Evolutionary conservation across 495 filamentous ascomycete species (phyloP).

Genomic region (Melanomma pulvis-pyrius): DNA sequence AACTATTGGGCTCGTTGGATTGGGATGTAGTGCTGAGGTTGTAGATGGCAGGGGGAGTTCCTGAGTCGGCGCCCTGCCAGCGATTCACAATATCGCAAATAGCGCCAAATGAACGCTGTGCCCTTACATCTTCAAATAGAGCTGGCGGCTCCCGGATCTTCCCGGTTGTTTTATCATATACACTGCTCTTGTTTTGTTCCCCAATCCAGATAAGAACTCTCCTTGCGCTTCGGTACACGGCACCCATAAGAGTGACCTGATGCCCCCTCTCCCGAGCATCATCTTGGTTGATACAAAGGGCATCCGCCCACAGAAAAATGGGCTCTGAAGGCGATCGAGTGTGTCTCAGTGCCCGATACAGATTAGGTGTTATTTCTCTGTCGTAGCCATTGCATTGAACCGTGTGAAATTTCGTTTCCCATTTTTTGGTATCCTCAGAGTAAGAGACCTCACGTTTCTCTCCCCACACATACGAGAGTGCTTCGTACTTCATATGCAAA

Average conservation of each 20-base stretch:
- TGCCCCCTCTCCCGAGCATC: constrained; percentile 6
- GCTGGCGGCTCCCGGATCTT: not conserved
- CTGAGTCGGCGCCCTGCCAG: not conserved
- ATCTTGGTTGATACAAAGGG: constrained; percentile 21
- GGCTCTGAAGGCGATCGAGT: not conserved
- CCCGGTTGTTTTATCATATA: not conserved
- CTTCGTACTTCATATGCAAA: not conserved
- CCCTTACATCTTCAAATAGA: not conserved
- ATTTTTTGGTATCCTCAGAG: not conserved
- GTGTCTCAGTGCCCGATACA: not conserved
- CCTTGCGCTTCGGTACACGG: not conserved
- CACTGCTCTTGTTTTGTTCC: not conserved
- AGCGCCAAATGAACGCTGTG: not conserved
- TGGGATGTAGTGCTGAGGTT: not conserved
- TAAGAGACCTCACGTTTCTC: not conserved
- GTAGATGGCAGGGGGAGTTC: not conserved
- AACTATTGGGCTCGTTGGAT: not conserved
- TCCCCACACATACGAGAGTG: constrained; percentile 21
- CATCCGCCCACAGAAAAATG: constrained; percentile 13
- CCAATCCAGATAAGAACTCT: constrained; percentile 3
- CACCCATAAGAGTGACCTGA: constrained; percentile 14
- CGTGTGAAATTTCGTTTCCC: not conserved
- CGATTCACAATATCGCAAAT: constrained; percentile 12
- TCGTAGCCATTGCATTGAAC: not conserved
- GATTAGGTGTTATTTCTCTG: not conserved